Evolutionary conservation across 306 rosid species (phyloP).

Genomic region (Citrullus amarus): DNA sequence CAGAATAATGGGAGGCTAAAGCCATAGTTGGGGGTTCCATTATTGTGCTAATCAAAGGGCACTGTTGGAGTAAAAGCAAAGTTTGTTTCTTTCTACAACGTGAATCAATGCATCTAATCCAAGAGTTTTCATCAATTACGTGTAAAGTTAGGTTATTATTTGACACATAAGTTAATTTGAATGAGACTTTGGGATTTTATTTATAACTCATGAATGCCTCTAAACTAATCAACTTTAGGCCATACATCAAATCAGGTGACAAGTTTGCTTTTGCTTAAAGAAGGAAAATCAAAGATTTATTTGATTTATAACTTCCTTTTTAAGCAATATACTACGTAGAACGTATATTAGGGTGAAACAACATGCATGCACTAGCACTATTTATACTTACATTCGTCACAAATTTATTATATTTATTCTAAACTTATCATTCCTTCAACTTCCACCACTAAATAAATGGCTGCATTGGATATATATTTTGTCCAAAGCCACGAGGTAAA

Average conservation of each 20-base stretch:
- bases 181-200: not conserved
- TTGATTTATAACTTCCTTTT: not conserved
- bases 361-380: too few species aligned
- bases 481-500: too few species aligned
- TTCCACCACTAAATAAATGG: too few species aligned
- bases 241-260: not conserved
- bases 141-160: not conserved
- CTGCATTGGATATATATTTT: too few species aligned
- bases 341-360: too few species aligned
- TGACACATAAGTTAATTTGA: not conserved
- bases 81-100: not conserved
- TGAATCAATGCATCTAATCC: not conserved
- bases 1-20: not conserved
- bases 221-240: not conserved
- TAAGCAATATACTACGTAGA: too few species aligned
- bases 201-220: not conserved
- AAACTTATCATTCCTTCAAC: too few species aligned
- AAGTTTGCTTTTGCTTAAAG: not conserved
- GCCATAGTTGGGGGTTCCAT: not conserved
- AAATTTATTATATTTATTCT: too few species aligned
- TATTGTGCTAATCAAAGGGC: not conserved
- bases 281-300: not conserved
- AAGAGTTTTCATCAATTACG: not conserved
- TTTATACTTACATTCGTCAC: too few species aligned
- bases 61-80: slow-evolving; percentile 4